Base-by-base conservation (phyloP, 176 grass and related monocot species). In the Paspalum notatum region DNA sequence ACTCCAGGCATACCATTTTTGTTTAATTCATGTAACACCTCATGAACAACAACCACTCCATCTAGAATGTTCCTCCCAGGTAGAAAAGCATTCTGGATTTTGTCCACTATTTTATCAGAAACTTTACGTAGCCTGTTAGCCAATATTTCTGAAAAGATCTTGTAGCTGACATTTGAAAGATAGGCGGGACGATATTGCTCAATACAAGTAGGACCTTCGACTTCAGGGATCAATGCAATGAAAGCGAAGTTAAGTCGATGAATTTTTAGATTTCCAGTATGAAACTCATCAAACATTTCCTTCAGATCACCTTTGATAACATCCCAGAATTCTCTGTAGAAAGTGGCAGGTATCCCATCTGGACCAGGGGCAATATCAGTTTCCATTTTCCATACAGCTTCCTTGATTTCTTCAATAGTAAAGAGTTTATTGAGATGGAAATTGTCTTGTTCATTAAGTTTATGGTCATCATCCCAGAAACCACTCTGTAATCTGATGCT, bases 321-420 rank as follows among this genome's bases (percentile, higher is more conserved):
- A 68, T 68, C 41, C 65, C 65, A 68, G 20, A 68, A 68, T 68
- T 68, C 57, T 60, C 11, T 24, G 57, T 45, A 68, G 41, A 68
- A 68, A 68, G 42, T 45, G 9, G 12, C 10, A 45, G 65, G 10
- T 21, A 68, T 68, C 40, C 65, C 20, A 68, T 68, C 65, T n/a
- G 65, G 65, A 21, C 65, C 5, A 21, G 40, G 65, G 41, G 40
- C 18, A 22, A 68, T 21, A 68, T 45, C 41, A 3, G n/a, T 45
- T 68, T 68, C 71, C 71, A 40, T 73, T 21, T 37, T 50, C 71
- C 71, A 73, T n/a, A 55, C 27, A 55, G 49, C 49, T 73, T 73
- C 49, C 50, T 73, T 73, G 50, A 73, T 55, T 40, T 73, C 49
- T 9, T 55, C 49, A 20, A n/a, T 45, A 22, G 41, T 45, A 73